These are phyloP conservation scores for Anisodus acutangulus DNA, from an alignment of 257 asterid species.

Conservation along the genomic window DNA sequence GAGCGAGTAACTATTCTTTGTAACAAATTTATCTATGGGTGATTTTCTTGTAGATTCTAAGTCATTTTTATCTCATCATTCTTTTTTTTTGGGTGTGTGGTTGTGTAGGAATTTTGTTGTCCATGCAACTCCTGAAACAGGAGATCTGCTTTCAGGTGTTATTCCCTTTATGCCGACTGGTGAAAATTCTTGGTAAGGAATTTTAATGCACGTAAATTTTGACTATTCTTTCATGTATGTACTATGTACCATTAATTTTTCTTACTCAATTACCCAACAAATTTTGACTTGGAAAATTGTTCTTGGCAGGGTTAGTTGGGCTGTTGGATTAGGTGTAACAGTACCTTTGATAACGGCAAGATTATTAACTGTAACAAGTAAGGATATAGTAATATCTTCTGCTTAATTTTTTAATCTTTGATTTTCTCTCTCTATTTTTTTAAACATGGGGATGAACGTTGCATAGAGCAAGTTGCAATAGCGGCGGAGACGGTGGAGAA, in stretches of 20 bases:
- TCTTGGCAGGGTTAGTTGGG: constrained; percentile 40
- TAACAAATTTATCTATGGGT: background rate
- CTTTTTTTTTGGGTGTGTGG: background rate
- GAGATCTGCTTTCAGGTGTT: constrained; percentile 26
- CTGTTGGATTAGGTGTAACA: constrained; percentile 43
- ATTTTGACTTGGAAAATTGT: background rate
- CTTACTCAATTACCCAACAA: background rate
- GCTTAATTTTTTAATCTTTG: background rate
- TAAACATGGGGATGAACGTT: background rate
- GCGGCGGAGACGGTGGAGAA: constrained; percentile 62
- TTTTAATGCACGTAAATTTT: background rate
- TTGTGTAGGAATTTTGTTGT: background rate
- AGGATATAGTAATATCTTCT: background rate
- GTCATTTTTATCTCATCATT: too few species aligned
- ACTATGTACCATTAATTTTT: background rate
- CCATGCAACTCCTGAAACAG: constrained; percentile 12
- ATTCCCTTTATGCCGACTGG: constrained; percentile 27
- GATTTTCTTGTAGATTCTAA: background rate
- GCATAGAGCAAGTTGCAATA: constrained; percentile 59
- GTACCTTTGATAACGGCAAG: constrained; percentile 46
- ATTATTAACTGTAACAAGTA: constrained; percentile 49
- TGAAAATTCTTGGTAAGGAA: constrained; percentile 25
- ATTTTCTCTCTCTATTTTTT: background rate
- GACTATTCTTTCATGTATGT: background rate
- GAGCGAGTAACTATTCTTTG: background rate